Base-by-base conservation (phyloP, 2,329 filamentous ascomycete genomes). In the Eutypella sp. region DNA sequence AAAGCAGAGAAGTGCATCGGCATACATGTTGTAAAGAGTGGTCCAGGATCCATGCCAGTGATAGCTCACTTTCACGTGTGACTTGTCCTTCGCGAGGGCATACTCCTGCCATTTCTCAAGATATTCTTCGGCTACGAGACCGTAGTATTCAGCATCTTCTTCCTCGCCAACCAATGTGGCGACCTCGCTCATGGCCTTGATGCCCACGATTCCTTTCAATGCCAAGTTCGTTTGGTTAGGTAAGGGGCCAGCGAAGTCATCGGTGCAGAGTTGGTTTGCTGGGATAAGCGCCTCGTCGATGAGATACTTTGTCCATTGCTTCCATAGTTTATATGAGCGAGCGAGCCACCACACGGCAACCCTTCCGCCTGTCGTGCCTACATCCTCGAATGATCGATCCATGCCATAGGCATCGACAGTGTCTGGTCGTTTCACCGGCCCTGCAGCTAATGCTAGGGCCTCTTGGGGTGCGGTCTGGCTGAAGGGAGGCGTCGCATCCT, bases 41-140 rank as follows among this genome's bases (percentile, higher is more conserved):
- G 87, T 89, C 86, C 87, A 91, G 42, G 84, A 88, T 13, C 86
- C 86, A 53, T 86, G 85, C 85, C 86, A 90, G 50, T 87, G 78
- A 60, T 92, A 92, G 3, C 86, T 82, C 24, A 92, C 70, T 63
- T 90, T 90, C 23, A 85, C 85, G 59, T 89, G 85, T 0, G 80
- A 80, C 39, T 78, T 75, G 58, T 90, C 86, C 24, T 84, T 75
- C 5, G 84, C 85, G 56, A 89, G 81, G 42, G 79, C 86, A 48
- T 78, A 79, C 41, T 79, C 75, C 59, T 87, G 78, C 87, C 87
- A 91, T 57, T 85, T 83, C 46, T 75, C 69, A 52, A 89, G 77
- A 59, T 89, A 89, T 3, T 72, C 69, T 27, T 81, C 74, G 22
- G 84, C 83, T 31, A 87, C 78, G 48, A 79, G 76, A 61, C 71